These are phyloP conservation scores for Dictyostelium discoideum DNA, from an alignment of 78 protist genomes.

Conservation along the genomic window DNA sequence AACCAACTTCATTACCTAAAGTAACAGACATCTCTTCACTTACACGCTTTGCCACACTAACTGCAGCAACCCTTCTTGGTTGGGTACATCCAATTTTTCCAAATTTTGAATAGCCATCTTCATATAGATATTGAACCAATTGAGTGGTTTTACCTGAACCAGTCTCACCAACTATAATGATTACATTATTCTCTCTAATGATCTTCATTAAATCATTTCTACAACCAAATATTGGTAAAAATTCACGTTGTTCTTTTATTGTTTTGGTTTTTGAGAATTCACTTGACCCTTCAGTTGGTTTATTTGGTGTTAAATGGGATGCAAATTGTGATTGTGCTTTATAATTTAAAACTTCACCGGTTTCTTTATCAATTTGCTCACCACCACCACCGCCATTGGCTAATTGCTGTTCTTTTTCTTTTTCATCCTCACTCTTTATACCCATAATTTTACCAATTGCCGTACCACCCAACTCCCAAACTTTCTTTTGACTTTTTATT, in stretches of 20 bases:
- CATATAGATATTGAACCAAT: conserved; percentile 96
- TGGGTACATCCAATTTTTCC: conserved; percentile 98
- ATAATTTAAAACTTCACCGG: conserved; percentile 63
- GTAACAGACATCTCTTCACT: conserved; percentile 91
- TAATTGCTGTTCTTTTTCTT: conserved; percentile 16
- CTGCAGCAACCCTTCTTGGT: conserved; percentile 99
- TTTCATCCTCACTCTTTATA: conserved; percentile 51
- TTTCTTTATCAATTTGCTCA: neutral
- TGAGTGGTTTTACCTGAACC: conserved; percentile 99
- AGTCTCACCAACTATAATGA: conserved; percentile 98
- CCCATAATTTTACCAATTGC: conserved; percentile 88
- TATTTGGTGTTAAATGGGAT: conserved; percentile 14
- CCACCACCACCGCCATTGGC: neutral
- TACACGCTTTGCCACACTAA: conserved; percentile 98
- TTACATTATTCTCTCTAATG: conserved; percentile 85
- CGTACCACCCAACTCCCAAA: conserved; percentile 87
- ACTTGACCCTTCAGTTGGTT: conserved; percentile 48
- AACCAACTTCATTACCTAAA: conserved; percentile 90
- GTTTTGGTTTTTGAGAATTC: conserved; percentile 92
- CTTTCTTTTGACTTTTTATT: conserved; percentile 55
- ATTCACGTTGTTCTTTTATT: conserved; percentile 94
- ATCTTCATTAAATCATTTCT: conserved; percentile 90
- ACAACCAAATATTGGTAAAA: conserved; percentile 94
- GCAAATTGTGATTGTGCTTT: conserved; percentile 75
- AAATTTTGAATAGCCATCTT: conserved; percentile 90